Evolutionary conservation across 2,329 filamentous ascomycete species (phyloP), one percentile per base, ranked within the genome.

Genomic region (Helicocarpus griseus): DNA sequence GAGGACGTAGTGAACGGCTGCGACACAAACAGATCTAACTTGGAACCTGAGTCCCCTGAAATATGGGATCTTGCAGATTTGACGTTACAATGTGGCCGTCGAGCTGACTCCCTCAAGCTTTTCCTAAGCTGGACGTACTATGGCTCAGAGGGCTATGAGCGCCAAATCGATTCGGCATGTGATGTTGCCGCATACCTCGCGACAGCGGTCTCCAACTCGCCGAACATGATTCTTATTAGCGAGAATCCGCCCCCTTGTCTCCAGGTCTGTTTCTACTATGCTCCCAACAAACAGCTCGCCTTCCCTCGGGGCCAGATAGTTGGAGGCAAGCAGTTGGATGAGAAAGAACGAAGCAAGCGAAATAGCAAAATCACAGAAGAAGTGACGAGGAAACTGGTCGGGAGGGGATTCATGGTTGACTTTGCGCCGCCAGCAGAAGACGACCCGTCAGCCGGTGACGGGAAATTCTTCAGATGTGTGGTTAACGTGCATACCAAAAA

Each of bases 191-290:
- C 76, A 3, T 77, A 87, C 59, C 74, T 97, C n/a, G 81, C 85
- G 0, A 64, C 63, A 0, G 67, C 83, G 1, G 64, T 96, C 2
- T 68, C 73, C 4, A 44, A 70, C 13, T 75, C 76, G 39, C 64
- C 70, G 0, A 73, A 87, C 58, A 86, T 97, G 59, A 71, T 79
- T 17, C 74, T 95, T 14, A 80, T 95, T 2, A 87, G 82, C 9
- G 76, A 80, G 51, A 84, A 86, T 60, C 87, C 89, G 24, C 84
- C 90, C 44, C 87, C 88, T 0, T 97, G 91, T 69, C 73, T 95
- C 65, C 93, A 97, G 71, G 86, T 97, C 21, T 96, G 91, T 73
- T 97, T 97, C 68, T 95, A 95, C 67, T 89, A 87, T 62, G 81
- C 84, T 0, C 80, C 80, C 0, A 73, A 73, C 1, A 80, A 82